A percentile compares a stretch with the other conserved stretches of the same genome.
phyloP scores from a whole-genome alignment of 305 asterid species.

The Solanum hybrid region DNA sequence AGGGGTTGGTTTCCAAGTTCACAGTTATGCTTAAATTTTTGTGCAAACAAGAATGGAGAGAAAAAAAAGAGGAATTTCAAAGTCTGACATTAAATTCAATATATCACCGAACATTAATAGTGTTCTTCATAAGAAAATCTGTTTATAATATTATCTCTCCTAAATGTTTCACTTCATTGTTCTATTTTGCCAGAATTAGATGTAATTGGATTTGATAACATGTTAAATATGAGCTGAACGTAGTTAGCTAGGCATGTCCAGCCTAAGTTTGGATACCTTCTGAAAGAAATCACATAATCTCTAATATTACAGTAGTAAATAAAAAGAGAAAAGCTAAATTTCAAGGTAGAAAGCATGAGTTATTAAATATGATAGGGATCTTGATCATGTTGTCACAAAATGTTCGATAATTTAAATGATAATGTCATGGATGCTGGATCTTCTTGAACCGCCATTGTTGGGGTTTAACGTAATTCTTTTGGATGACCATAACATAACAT shows the following conservation, averaged over 20 bases:
- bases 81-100: not conserved
- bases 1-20: not conserved
- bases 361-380: not conserved
- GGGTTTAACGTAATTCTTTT: not conserved
- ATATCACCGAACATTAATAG: not conserved
- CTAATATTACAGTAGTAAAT: not conserved
- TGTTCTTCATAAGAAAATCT: not conserved
- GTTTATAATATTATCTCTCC: not conserved
- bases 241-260: not conserved
- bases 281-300: not conserved
- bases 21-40: not conserved
- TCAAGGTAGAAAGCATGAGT: not conserved
- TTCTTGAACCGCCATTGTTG: conserved; percentile 22
- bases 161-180: not conserved
- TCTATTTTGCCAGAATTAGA: not conserved
- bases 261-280: not conserved
- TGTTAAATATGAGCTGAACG: not conserved
- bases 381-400: not conserved
- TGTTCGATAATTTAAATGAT: conserved; percentile 5
- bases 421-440: conserved; percentile 36
- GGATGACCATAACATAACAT: not conserved
- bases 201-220: not conserved
- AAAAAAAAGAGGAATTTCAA: not conserved
- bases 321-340: not conserved
- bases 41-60: not conserved